A percentile compares a stretch with the other conserved stretches of the same genome.
Evolutionary conservation across 768 basidiomycete species (phyloP).

Genomic region (Hericium coralloides): DNA sequence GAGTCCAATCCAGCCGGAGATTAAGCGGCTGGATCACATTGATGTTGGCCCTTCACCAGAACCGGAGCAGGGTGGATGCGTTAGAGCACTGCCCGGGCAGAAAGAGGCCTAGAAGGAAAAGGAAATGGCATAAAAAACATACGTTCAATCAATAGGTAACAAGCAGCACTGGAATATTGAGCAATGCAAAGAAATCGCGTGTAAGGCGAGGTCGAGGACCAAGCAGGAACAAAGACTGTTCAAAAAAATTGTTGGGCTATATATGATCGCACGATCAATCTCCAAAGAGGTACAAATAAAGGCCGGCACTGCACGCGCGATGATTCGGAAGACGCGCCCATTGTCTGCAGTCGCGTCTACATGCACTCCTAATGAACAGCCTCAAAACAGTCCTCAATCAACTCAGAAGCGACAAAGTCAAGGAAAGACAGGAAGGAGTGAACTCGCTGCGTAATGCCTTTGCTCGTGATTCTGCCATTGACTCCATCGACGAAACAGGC

Average conservation of each 20-base stretch:
- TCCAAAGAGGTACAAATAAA: constrained; percentile 9
- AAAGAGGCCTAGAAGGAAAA: constrained; percentile 11
- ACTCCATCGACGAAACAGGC: constrained; percentile 30
- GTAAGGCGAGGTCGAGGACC: neutral
- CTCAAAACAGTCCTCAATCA: constrained; percentile 40
- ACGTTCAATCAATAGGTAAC: neutral
- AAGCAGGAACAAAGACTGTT: neutral
- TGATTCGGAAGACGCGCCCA: neutral
- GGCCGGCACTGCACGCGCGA: neutral
- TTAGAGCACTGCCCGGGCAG: constrained; percentile 17
- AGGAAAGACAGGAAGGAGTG: constrained; percentile 61
- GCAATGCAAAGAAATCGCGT: neutral
- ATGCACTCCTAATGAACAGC: constrained; percentile 25
- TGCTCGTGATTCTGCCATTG: constrained; percentile 35
- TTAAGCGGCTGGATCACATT: constrained; percentile 6
- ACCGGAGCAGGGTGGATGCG: constrained; percentile 16
- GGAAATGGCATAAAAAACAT: neutral
- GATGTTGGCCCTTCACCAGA: constrained; percentile 17
- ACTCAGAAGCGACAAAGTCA: constrained; percentile 55
- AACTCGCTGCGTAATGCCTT: constrained; percentile 42
- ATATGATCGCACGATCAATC: neutral
- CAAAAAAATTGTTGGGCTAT: neutral
- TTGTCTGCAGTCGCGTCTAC: neutral
- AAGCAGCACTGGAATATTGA: neutral
- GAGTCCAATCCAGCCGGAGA: constrained; percentile 10